Evolutionary conservation across 805 yeast species (phyloP).

Genomic region (Saturnispora dispora): DNA sequence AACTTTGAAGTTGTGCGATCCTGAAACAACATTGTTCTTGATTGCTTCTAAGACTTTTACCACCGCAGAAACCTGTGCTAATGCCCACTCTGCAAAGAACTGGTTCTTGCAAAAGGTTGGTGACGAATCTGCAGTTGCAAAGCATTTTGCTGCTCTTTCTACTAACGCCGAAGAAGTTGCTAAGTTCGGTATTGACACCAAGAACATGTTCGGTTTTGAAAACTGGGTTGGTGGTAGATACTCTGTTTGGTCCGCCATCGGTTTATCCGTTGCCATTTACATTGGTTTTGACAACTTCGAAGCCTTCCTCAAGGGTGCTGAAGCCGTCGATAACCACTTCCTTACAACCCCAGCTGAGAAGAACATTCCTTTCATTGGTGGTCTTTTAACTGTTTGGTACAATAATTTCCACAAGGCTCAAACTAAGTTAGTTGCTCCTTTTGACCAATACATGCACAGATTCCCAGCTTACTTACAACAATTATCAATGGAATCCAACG

Average conservation of each 20-base stretch:
- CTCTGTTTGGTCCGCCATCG: slow-evolving; percentile 99
- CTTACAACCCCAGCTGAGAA: slow-evolving; percentile 71
- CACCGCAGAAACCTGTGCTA: slow-evolving; percentile 95
- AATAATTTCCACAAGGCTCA: slow-evolving; percentile 97
- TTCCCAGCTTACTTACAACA: slow-evolving; percentile 99
- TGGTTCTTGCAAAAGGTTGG: slow-evolving; percentile 72
- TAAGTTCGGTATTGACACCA: slow-evolving; percentile 94
- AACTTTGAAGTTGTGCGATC: slow-evolving; percentile 63
- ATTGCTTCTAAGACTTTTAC: slow-evolving; percentile 98
- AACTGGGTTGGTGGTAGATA: slow-evolving; percentile 99
- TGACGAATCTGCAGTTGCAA: slow-evolving; percentile 69
- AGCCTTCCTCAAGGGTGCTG: slow-evolving; percentile 91
- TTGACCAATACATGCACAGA: slow-evolving; percentile 97
- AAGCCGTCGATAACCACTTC: slow-evolving; percentile 93
- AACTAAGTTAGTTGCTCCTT: slow-evolving; percentile 97
- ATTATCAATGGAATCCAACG: slow-evolving; percentile 97
- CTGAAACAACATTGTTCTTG: slow-evolving; percentile 88
- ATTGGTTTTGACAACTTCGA: slow-evolving; percentile 94
- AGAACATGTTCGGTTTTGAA: slow-evolving; percentile 97
- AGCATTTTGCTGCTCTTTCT: slow-evolving; percentile 95
- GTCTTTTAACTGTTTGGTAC: slow-evolving; percentile 93
- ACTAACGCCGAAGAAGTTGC: slow-evolving; percentile 88
- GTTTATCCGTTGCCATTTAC: slow-evolving; percentile 88
- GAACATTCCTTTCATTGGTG: slow-evolving; percentile 91
- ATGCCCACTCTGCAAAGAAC: slow-evolving; percentile 88